Evolutionary conservation across 2,329 filamentous ascomycete species (phyloP), one percentile per base, ranked within the genome.

Genomic region (Hirsutella minnesotensis): DNA sequence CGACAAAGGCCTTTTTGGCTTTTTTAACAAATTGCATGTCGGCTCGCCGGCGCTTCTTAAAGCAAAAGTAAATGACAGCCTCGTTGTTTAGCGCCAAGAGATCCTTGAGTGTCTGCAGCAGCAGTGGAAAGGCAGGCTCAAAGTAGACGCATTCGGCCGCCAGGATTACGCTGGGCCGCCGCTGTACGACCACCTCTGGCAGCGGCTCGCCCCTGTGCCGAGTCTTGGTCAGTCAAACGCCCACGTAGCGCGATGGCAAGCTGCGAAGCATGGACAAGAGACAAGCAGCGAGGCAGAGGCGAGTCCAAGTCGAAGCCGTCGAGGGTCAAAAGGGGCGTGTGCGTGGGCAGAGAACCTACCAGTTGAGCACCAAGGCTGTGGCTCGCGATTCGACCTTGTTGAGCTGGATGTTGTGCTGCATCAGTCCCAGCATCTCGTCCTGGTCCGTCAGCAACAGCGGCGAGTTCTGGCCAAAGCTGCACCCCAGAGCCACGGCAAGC

Each of bases 131-230:
- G 1, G 92, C 86, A 3, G 90, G 88, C 63, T 96, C 92, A 61
- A 94, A 94, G 68, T 96, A 98, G 39, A 95, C 88, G 64, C 90
- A 96, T 62, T 96, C 92, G 34, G 89, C 90, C 3, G 92, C 92
- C n/a, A 96, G 73, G 44, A 98, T 80, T 43, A 95, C 70, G 54
- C 89, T 79, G 16, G 88, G 86, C 48, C 75, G 75, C 51, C 70
- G 68, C 43, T 70, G 63, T 41, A 70, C 51, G 36, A 82, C 66
- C 36, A 66, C 61, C 35, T 66, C 60, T 31, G 77, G 68, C 38
- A 83, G 65, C 41, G 74, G 65, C 49, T 81, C 71, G 44, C 78
- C 78, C 79, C 79, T 81, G 50, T 20, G 45, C 19, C 35, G 37
- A 38, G 38, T 16, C 40, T 30, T 19, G 16, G 38, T 41, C 20